Evolutionary conservation across 2,329 filamentous ascomycete species (phyloP).

Genomic region (Calonectria hawksworthii): DNA sequence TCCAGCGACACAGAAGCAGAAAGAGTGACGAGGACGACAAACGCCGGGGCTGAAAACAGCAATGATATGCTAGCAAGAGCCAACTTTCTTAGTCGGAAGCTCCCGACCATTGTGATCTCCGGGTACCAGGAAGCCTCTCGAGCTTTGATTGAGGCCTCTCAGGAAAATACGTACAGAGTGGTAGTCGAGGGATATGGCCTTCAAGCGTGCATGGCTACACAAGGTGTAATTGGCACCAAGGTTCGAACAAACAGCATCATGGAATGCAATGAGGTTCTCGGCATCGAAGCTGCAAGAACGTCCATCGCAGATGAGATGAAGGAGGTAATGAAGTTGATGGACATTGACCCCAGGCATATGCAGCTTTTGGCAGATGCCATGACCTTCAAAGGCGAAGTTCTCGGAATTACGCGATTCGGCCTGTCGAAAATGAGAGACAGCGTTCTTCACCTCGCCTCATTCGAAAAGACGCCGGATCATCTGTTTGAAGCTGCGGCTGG

Average conservation of each 20-base stretch:
- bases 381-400: constrained; percentile 98
- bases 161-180: constrained; percentile 78
- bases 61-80: constrained; percentile 78
- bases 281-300: constrained; percentile 92
- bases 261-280: constrained; percentile 88
- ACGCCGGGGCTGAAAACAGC: constrained; percentile 53
- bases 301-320: constrained; percentile 93
- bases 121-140: constrained; percentile 89
- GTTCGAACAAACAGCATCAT: constrained; percentile 89
- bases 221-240: constrained; percentile 85
- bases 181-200: constrained; percentile 97
- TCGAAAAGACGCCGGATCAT: constrained; percentile 98
- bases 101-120: constrained; percentile 86
- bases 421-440: constrained; percentile 96
- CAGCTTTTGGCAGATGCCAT: constrained; percentile 97
- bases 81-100: constrained; percentile 84
- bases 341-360: constrained; percentile 98
- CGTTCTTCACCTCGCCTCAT: constrained; percentile 93
- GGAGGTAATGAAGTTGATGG: constrained; percentile 92
- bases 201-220: constrained; percentile 90
- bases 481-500: constrained; percentile 93
- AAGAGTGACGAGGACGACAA: constrained; percentile 59
- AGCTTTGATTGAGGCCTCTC: constrained; percentile 89
- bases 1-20: constrained; percentile 65
- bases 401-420: constrained; percentile 96